Percentiles rank a stretch among this genome's conserved stretches.
Conservation (phyloP, 257 asterid species). For the Solanum raphanifolium region DNA sequence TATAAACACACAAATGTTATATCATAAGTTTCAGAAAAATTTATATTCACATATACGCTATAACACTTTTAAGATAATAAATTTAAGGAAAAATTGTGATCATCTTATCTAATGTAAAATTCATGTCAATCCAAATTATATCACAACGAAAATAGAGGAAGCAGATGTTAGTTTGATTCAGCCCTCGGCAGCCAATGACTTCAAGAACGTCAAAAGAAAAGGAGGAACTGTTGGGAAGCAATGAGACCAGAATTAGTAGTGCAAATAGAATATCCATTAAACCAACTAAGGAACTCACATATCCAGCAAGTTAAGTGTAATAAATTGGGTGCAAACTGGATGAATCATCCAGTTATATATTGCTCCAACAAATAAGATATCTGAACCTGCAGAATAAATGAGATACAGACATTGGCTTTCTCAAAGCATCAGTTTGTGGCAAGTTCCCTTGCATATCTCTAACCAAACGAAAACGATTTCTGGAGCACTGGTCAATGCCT, state of each 20-base stretch:
- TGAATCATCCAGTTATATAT: background rate
- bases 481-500: background rate
- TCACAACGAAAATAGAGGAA: background rate
- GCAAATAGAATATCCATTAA: background rate
- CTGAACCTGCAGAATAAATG: background rate
- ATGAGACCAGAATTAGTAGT: background rate
- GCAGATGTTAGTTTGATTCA: background rate
- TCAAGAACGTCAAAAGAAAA: no score
- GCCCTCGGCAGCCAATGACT: background rate
- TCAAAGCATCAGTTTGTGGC: background rate
- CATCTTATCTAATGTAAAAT: no score
- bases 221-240: background rate
- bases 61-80: background rate
- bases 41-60: background rate
- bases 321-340: background rate
- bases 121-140: background rate
- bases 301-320: background rate
- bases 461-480: background rate
- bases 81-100: no score
- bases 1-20: no score
- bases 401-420: background rate
- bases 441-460: background rate
- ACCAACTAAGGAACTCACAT: background rate
- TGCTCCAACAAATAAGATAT: background rate
- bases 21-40: no score